phyloP scores from a whole-genome alignment of 768 basidiomycete species.

The Termitomyces sp. region DNA sequence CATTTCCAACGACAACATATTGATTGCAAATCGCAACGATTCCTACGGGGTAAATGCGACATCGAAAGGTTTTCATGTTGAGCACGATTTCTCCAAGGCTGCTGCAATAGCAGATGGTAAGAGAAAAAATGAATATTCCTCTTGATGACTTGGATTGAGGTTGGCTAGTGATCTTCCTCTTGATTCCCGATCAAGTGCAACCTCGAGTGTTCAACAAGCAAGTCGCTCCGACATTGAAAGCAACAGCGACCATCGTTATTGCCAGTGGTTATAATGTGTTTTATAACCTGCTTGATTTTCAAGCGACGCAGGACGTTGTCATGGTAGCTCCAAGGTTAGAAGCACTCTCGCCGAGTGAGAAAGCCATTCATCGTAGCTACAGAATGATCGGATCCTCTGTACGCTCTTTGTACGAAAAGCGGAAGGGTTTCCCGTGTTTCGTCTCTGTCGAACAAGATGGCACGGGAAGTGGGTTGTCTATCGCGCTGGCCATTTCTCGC shows the following conservation, averaged over 20 bases:
- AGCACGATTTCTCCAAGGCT: constrained; percentile 51
- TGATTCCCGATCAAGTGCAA: constrained; percentile 63
- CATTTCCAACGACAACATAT: constrained; percentile 53
- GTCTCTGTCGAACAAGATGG: constrained; percentile 63
- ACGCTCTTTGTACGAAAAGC: constrained; percentile 53
- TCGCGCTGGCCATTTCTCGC: constrained; percentile 48
- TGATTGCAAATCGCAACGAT: constrained; percentile 55
- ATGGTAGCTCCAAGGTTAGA: constrained; percentile 61
- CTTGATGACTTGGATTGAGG: background rate
- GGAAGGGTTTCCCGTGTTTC: constrained; percentile 60
- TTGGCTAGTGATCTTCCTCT: constrained; percentile 46
- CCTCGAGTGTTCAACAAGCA: constrained; percentile 55
- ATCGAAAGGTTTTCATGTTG: constrained; percentile 51
- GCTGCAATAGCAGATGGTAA: constrained; percentile 50
- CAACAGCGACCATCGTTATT: constrained; percentile 43
- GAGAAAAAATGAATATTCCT: constrained; percentile 6
- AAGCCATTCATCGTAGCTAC: background rate
- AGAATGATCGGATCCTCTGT: constrained; percentile 69
- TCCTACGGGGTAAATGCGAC: constrained; percentile 53
- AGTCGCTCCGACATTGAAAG: constrained; percentile 45
- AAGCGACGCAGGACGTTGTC: constrained; percentile 48
- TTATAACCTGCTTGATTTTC: constrained; percentile 52
- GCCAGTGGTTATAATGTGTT: constrained; percentile 67
- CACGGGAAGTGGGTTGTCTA: constrained; percentile 37
- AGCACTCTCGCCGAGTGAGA: background rate